A percentile compares a stretch with the other conserved stretches of the same genome.
Evolutionary conservation across 2,329 filamentous ascomycete genomes (phyloP).

Genomic region (Sordariomycetes sp.): DNA sequence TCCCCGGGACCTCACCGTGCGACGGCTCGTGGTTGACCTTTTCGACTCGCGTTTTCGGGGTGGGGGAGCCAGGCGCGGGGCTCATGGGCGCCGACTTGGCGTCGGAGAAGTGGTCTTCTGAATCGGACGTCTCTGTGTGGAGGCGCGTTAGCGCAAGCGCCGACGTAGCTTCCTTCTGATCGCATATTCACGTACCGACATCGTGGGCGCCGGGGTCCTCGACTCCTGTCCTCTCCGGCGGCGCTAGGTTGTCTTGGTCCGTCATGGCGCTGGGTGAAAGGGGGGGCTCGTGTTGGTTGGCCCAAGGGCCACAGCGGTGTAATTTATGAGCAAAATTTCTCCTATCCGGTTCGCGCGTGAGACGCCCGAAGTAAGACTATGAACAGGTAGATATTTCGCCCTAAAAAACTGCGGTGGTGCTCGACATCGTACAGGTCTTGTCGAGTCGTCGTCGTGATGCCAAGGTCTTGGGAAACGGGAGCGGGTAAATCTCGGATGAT

Average conservation of each 20-base stretch:
- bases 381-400: not conserved
- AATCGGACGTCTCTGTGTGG: conserved; percentile 42
- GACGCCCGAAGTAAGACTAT: not conserved
- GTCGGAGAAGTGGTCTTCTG: conserved; percentile 58
- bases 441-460: not conserved
- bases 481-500: too few species aligned
- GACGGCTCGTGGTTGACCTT: conserved; percentile 38
- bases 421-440: not conserved
- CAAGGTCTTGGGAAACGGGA: not conserved
- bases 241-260: conserved; percentile 1
- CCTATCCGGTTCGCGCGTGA: not conserved
- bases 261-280: not conserved
- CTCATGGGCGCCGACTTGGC: conserved; percentile 39
- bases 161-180: not conserved
- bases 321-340: not conserved
- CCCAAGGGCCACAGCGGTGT: not conserved
- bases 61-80: conserved; percentile 30
- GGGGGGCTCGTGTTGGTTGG: not conserved
- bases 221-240: conserved; percentile 1
- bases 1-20: conserved; percentile 49
- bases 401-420: not conserved
- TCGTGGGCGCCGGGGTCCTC: conserved; percentile 47
- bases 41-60: conserved; percentile 46
- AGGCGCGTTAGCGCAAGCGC: conserved; percentile 11
- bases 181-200: conserved; percentile 27